A percentile compares a stretch with the other conserved stretches of the same genome.
phyloP scores from a whole-genome alignment of 78 protist genomes.

The Planoprotostelium fungivorum region DNA sequence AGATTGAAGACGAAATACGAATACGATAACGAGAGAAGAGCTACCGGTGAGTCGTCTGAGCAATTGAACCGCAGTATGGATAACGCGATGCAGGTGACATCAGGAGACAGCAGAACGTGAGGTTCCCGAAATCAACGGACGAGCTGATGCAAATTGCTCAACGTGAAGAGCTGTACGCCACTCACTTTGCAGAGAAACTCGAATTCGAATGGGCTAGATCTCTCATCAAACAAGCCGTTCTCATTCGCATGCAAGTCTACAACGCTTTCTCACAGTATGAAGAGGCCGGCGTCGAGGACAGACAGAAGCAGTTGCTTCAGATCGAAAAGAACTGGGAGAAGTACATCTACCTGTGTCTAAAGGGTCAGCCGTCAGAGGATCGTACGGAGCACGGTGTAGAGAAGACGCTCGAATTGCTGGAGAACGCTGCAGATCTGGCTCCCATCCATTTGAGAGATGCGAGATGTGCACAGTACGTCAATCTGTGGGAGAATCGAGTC shows the following conservation, averaged over 20 bases:
- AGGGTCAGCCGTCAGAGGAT: not conserved
- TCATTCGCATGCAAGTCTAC: not conserved
- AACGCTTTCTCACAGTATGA: not conserved
- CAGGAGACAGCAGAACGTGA: not conserved
- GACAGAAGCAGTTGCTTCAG: not conserved
- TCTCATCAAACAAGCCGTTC: not conserved
- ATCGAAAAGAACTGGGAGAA: not conserved
- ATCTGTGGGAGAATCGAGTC: not conserved
- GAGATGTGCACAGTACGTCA: not conserved
- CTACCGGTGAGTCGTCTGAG: not conserved
- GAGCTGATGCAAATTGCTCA: not conserved
- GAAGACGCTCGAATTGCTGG: not conserved
- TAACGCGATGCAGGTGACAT: not conserved
- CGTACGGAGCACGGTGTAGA: not conserved
- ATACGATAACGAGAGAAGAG: not conserved
- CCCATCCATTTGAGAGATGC: not conserved
- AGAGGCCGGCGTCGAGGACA: not conserved
- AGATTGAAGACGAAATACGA: not conserved
- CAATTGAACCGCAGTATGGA: too few species aligned
- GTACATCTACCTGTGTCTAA: not conserved
- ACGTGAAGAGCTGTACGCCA: not conserved
- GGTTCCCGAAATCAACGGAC: not conserved
- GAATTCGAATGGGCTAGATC: not conserved
- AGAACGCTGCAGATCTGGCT: not conserved
- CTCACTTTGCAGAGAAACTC: not conserved